These are phyloP conservation scores for apple (Malus domestica) DNA, from an alignment of 306 rosid genomes.

Conservation along the genomic window ASM211411v1 NC_041792.1:30420407-30420906, in stretches of 20 bases:
- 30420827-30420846: neutral
- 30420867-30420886: too few species aligned
- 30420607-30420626: constrained; percentile 82
- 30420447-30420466: neutral
- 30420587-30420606: constrained; percentile 67
- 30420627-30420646: constrained; percentile 94
- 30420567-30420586: constrained; percentile 75
- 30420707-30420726: constrained; percentile 57
- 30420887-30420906: too few species aligned
- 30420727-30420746: constrained; percentile 60
- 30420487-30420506: neutral
- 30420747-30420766: constrained; percentile 49
- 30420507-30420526: neutral
- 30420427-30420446: neutral
- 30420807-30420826: neutral
- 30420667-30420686: constrained; percentile 34
- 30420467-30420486: neutral
- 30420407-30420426: too few species aligned
- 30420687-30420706: constrained; percentile 74
- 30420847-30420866: too few species aligned
- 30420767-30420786: constrained; percentile 42
- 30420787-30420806: neutral
- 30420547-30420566: constrained; percentile 48
- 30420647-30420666: constrained; percentile 65
- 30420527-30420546: neutral